These are phyloP conservation scores for Dictyostelium capitatum DNA, from an alignment of 78 protist species.

Conservation along the genomic window DNA sequence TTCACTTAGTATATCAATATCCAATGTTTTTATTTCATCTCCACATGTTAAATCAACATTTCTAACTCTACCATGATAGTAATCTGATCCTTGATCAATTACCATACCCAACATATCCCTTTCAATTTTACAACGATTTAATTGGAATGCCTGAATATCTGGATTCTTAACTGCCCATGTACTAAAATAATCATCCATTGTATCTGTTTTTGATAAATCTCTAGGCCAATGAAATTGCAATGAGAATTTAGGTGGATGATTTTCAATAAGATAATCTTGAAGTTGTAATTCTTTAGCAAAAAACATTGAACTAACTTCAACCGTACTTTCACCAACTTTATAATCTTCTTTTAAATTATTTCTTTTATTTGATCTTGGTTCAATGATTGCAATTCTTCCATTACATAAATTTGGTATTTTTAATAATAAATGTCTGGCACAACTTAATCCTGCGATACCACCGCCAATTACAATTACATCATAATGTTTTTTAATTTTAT, in stretches of 20 bases:
- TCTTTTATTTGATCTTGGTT: slow-evolving; percentile 45
- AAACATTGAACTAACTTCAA: slow-evolving; percentile 57
- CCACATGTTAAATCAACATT: slow-evolving; percentile 26
- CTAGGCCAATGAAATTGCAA: slow-evolving; percentile 72
- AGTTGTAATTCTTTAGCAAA: slow-evolving; percentile 58
- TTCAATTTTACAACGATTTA: slow-evolving; percentile 68
- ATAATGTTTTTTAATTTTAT: slow-evolving; percentile 18
- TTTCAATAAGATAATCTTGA: slow-evolving; percentile 63
- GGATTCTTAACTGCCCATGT: slow-evolving; percentile 81
- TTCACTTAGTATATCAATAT: slow-evolving; percentile 34
- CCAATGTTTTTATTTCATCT: background rate
- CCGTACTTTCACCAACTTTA: slow-evolving; percentile 75
- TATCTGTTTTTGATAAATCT: slow-evolving; percentile 23
- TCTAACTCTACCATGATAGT: slow-evolving; percentile 67
- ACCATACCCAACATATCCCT: slow-evolving; percentile 43
- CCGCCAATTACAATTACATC: slow-evolving; percentile 52
- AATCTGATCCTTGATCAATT: slow-evolving; percentile 8
- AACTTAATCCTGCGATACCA: slow-evolving; percentile 66
- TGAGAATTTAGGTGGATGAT: slow-evolving; percentile 72
- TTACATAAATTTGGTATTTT: slow-evolving; percentile 32
- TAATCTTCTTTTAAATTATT: slow-evolving; percentile 59
- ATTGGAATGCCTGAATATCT: slow-evolving; percentile 70
- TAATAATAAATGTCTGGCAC: slow-evolving; percentile 34
- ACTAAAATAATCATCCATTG: slow-evolving; percentile 43
- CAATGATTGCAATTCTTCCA: slow-evolving; percentile 46